Evolutionary conservation across 2,329 filamentous ascomycete genomes (phyloP).

Genomic region (Verticillium nonalfalfae): DNA sequence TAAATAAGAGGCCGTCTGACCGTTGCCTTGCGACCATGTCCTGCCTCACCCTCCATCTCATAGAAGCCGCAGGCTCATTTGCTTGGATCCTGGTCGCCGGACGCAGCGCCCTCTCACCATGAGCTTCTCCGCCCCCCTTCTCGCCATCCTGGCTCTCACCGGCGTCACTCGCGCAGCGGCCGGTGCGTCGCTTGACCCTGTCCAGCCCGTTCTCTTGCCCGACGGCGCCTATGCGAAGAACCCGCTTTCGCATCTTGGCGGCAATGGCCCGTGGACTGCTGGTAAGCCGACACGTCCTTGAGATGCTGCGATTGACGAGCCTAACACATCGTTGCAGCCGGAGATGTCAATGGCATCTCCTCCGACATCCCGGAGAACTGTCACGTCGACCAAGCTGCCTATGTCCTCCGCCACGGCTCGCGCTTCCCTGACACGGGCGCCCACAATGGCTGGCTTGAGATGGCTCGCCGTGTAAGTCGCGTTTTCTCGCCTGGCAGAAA

Average conservation of each 20-base stretch:
- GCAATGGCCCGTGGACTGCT: constrained; percentile 46
- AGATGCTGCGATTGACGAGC: background rate
- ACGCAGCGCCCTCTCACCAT: background rate
- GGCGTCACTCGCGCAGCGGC: constrained; percentile 9
- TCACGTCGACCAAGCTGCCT: constrained; percentile 53
- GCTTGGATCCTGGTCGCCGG: background rate
- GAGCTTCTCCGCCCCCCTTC: background rate
- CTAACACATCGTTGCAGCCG: constrained; percentile 27
- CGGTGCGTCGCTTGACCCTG: constrained; percentile 17
- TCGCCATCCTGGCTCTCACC: constrained; percentile 9
- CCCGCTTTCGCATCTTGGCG: constrained; percentile 42
- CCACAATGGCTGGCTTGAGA: constrained; percentile 48
- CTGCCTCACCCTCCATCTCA: background rate
- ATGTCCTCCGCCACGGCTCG: constrained; percentile 55
- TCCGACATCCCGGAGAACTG: constrained; percentile 49
- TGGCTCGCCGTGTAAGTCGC: constrained; percentile 32
- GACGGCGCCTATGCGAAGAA: constrained; percentile 23
- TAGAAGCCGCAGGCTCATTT: background rate
- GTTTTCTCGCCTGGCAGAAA: background rate
- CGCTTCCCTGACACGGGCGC: constrained; percentile 56
- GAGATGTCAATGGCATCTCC: constrained; percentile 49
- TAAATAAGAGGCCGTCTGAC: background rate
- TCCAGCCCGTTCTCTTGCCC: constrained; percentile 18
- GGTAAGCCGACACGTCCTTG: constrained; percentile 23
- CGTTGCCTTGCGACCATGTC: background rate